These are phyloP conservation scores for Starmerella vitae DNA, from an alignment of 805 yeast species.

Conservation along the genomic window DNA sequence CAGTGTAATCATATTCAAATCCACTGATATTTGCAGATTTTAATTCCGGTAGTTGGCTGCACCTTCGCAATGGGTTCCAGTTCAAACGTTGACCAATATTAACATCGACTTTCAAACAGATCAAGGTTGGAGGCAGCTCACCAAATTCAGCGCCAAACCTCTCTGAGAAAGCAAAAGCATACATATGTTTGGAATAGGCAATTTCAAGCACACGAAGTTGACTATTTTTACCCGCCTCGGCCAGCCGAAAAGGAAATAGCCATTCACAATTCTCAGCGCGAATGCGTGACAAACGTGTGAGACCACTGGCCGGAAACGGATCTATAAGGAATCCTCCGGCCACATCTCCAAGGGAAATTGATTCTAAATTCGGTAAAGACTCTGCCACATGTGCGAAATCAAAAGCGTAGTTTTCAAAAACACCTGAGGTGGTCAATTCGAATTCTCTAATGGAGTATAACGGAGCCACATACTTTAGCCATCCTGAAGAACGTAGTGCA, in stretches of 20 bases:
- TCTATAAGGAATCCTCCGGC: conserved; percentile 9
- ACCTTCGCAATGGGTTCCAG: conserved; percentile 14
- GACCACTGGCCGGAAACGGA: conserved; percentile 1
- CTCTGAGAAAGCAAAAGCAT: conserved; percentile 14
- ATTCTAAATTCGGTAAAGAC: conserved; percentile 10
- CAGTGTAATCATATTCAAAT: conserved; percentile 7
- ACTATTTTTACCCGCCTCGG: conserved; percentile 6
- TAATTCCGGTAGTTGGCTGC: conserved; percentile 6
- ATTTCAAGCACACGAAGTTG: conserved; percentile 5
- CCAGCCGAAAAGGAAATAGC: conserved; percentile 9
- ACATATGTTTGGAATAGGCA: conserved; percentile 1
- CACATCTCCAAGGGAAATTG: conserved; percentile 5
- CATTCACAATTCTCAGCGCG: conserved; percentile 11
- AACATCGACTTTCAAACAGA: background rate
- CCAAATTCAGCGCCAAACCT: conserved; percentile 8
- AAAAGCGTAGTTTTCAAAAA: conserved; percentile 8
- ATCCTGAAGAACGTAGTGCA: conserved; percentile 14
- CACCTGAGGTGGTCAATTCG: conserved; percentile 1
- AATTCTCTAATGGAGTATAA: conserved; percentile 1
- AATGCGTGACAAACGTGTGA: conserved; percentile 1
- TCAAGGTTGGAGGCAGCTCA: conserved; percentile 5
- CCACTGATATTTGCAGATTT: conserved; percentile 8
- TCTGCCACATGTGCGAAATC: conserved; percentile 17
- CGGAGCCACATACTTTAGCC: conserved; percentile 18
- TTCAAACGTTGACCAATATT: conserved; percentile 7